phyloP scores from a whole-genome alignment of 2,329 filamentous ascomycete genomes.

The Aspergillus sp. region DNA sequence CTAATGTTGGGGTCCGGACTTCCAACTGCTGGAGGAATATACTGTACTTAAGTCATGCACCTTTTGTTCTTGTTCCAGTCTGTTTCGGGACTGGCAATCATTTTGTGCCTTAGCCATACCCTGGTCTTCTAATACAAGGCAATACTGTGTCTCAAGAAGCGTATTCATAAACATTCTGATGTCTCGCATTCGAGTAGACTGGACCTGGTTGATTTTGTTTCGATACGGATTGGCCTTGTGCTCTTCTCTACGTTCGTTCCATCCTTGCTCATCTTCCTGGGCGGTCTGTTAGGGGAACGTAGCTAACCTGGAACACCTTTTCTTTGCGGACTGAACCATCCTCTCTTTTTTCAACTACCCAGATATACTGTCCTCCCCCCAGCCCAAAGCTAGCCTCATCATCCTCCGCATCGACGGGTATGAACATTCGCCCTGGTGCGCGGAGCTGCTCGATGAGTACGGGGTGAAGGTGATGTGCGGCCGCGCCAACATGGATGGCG shows the following conservation, averaged over 20 bases:
- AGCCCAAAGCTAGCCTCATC: slow-evolving; percentile 30
- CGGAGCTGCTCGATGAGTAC: slow-evolving; percentile 76
- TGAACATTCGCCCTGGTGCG: slow-evolving; percentile 71
- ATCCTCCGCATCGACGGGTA: slow-evolving; percentile 59
- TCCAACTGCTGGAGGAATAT: neutral
- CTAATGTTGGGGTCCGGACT: slow-evolving; percentile 14
- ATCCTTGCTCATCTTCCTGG: slow-evolving; percentile 38
- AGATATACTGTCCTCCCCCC: slow-evolving; percentile 58
- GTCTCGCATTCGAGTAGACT: neutral
- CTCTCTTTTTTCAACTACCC: slow-evolving; percentile 63
- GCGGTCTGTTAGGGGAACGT: slow-evolving; percentile 66
- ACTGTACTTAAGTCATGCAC: neutral
- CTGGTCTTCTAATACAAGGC: neutral
- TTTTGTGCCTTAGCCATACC: neutral
- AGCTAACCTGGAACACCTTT: slow-evolving; percentile 63
- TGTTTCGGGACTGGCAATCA: neutral
- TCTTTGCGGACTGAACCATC: slow-evolving; percentile 59
- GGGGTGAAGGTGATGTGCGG: slow-evolving; percentile 71
- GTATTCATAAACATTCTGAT: neutral
- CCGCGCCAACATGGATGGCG: slow-evolving; percentile 93
- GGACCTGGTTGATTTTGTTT: neutral
- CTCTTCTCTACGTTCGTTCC: neutral
- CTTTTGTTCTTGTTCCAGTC: neutral
- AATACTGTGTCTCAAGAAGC: neutral
- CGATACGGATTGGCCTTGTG: neutral